These are phyloP conservation scores for Houttuynia cordata DNA, from an alignment of 164 flowering plant genomes.

Conservation along the genomic window DNA sequence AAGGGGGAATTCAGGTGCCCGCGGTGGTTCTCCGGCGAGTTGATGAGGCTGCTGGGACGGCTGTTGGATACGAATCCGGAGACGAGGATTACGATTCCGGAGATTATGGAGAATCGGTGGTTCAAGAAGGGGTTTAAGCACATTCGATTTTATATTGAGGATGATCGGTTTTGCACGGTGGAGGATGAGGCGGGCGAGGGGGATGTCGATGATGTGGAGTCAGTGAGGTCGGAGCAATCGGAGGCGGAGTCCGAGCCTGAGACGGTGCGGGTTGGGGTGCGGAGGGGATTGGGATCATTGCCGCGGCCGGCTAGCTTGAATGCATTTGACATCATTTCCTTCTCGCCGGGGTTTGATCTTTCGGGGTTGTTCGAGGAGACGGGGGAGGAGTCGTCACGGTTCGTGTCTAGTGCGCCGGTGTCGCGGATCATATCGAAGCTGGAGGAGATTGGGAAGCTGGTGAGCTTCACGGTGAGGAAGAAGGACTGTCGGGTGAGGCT, in stretches of 20 bases:
- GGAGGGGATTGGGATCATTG: slow-evolving; percentile 3
- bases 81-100: slow-evolving; percentile 18
- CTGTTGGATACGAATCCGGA: slow-evolving; percentile 19
- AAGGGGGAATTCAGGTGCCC: slow-evolving; percentile 31
- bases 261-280: not conserved
- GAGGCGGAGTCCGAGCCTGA: slow-evolving; percentile 11
- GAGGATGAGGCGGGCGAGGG: slow-evolving; percentile 3
- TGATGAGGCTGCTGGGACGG: slow-evolving; percentile 11
- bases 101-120: slow-evolving; percentile 19
- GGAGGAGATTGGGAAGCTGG: slow-evolving; percentile 79
- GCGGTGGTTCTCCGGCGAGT: slow-evolving; percentile 22
- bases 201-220: slow-evolving; percentile 6
- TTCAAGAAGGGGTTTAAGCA: slow-evolving; percentile 25
- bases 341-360: slow-evolving; percentile 18
- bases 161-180: slow-evolving; percentile 11
- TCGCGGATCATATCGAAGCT: slow-evolving; percentile 58
- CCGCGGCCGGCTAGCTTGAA: slow-evolving; percentile 21
- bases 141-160: slow-evolving; percentile 14
- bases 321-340: slow-evolving; percentile 20
- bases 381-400: slow-evolving; percentile 45
- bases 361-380: slow-evolving; percentile 19
- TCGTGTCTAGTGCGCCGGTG: slow-evolving; percentile 62
- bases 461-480: slow-evolving; percentile 73
- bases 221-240: slow-evolving; percentile 3
- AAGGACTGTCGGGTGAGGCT: slow-evolving; percentile 67